A percentile compares a stretch with the other conserved stretches of the same genome.
phyloP scores from a whole-genome alignment of 1,284 basidiomycete genomes.

The Apiotrichum laibachii region DNA sequence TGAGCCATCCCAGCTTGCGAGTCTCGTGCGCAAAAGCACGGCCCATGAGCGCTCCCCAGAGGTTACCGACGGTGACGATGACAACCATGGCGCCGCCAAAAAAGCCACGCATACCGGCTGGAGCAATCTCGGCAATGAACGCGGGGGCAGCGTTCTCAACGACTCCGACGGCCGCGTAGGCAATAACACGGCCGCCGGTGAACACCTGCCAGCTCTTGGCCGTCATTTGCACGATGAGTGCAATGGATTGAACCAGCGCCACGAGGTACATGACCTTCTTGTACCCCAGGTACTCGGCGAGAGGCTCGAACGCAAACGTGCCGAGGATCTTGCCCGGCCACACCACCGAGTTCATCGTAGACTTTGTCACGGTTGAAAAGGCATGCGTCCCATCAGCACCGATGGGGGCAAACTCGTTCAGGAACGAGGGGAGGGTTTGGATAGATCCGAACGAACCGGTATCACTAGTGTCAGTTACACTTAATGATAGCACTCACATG shows the following conservation, averaged over 20 bases:
- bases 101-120: slow-evolving; percentile 8
- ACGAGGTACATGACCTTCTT: slow-evolving; percentile 4
- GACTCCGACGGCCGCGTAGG: slow-evolving; percentile 25
- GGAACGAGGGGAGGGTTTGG: slow-evolving; percentile 14
- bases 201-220: slow-evolving; percentile 17
- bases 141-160: slow-evolving; percentile 24
- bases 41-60: slow-evolving; percentile 18
- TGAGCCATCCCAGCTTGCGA: slow-evolving; percentile 7
- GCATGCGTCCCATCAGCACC: neutral
- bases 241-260: neutral
- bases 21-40: slow-evolving; percentile 9
- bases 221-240: slow-evolving; percentile 12
- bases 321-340: slow-evolving; percentile 8
- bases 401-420: slow-evolving; percentile 5
- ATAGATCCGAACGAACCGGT: slow-evolving; percentile 15
- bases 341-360: slow-evolving; percentile 14
- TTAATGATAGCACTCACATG: slow-evolving; percentile 9
- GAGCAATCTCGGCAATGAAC: slow-evolving; percentile 20
- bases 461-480: slow-evolving; percentile 8
- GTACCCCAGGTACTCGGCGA: slow-evolving; percentile 10
- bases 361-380: slow-evolving; percentile 1
- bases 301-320: slow-evolving; percentile 9
- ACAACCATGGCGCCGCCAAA: slow-evolving; percentile 5
- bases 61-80: slow-evolving; percentile 9
- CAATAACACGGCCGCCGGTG: slow-evolving; percentile 23